Evolutionary conservation across 2,329 filamentous ascomycete species (phyloP).

Genomic region (Alternaria consortialis): DNA sequence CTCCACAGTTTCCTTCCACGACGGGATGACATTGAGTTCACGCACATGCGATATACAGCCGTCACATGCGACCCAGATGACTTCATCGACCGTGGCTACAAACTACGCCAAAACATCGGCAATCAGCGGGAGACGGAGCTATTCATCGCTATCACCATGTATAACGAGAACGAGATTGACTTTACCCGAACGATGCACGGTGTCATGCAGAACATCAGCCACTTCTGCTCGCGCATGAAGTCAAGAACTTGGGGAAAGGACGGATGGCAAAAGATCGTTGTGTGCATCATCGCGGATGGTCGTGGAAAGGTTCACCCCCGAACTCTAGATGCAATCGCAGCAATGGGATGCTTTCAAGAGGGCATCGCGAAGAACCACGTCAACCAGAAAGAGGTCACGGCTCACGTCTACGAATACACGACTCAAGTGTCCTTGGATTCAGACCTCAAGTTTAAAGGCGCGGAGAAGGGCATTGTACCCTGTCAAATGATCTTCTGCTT

Average conservation of each 20-base stretch:
- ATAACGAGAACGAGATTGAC: constrained; percentile 96
- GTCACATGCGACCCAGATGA: constrained; percentile 98
- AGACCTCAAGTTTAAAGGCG: constrained; percentile 97
- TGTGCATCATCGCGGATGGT: constrained; percentile 95
- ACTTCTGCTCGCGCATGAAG: constrained; percentile 92
- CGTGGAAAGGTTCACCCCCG: constrained; percentile 92
- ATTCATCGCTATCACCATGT: constrained; percentile 98
- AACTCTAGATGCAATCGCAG: constrained; percentile 91
- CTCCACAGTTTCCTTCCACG: constrained; percentile 95
- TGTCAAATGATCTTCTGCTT: constrained; percentile 98
- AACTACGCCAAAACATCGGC: constrained; percentile 89
- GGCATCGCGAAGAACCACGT: constrained; percentile 99
- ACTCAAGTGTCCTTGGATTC: constrained; percentile 96
- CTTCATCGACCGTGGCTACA: constrained; percentile 87
- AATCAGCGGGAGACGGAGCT: constrained; percentile 91
- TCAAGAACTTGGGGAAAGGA: constrained; percentile 96
- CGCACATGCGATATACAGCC: constrained; percentile 97
- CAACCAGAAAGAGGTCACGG: constrained; percentile 93
- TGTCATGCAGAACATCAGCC: constrained; percentile 96
- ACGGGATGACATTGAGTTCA: constrained; percentile 94
- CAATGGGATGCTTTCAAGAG: constrained; percentile 97
- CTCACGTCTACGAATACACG: constrained; percentile 98
- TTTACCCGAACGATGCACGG: constrained; percentile 99
- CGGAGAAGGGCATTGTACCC: constrained; percentile 97
- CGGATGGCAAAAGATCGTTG: constrained; percentile 99